Evolutionary conservation across 2,329 filamentous ascomycete species (phyloP).

Genomic region (Colletotrichum sp.): DNA sequence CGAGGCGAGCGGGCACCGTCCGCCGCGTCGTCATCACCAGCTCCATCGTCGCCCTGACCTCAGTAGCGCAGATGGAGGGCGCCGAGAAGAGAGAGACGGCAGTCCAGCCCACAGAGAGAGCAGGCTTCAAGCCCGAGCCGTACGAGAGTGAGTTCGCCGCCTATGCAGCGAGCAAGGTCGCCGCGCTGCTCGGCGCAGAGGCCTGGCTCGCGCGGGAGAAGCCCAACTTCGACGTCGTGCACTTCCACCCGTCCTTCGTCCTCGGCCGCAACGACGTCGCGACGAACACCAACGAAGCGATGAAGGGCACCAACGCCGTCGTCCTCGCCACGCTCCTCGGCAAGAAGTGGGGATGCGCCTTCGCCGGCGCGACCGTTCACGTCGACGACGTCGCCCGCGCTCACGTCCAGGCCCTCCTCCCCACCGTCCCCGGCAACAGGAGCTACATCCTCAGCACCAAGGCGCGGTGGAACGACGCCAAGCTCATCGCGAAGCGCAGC

Average conservation of each 20-base stretch:
- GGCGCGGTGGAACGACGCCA: constrained; percentile 40
- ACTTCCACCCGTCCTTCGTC: constrained; percentile 40
- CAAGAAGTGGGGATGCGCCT: constrained; percentile 23
- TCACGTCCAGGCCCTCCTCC: constrained; percentile 40
- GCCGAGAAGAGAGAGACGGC: background rate
- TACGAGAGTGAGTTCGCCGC: constrained; percentile 32
- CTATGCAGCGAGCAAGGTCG: constrained; percentile 40
- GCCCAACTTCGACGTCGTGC: constrained; percentile 39
- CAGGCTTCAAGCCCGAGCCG: constrained; percentile 13
- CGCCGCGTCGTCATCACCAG: constrained; percentile 52
- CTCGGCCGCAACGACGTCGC: constrained; percentile 40
- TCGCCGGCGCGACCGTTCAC: constrained; percentile 37
- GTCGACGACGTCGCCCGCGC: constrained; percentile 42
- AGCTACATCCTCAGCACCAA: constrained; percentile 31
- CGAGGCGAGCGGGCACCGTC: constrained; percentile 40
- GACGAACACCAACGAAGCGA: constrained; percentile 28
- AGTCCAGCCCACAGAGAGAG: background rate
- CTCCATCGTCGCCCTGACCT: constrained; percentile 46
- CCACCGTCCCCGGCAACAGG: constrained; percentile 33
- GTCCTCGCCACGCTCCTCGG: constrained; percentile 39
- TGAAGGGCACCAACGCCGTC: constrained; percentile 38
- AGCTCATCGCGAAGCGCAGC: constrained; percentile 37
- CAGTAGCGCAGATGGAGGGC: constrained; percentile 15
- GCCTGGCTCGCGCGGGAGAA: constrained; percentile 34
- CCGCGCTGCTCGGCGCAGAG: constrained; percentile 36